Evolutionary conservation across 441 rosid species (phyloP), one percentile per base, ranked within the genome.

Genomic region (Corymbia calophylla): DNA sequence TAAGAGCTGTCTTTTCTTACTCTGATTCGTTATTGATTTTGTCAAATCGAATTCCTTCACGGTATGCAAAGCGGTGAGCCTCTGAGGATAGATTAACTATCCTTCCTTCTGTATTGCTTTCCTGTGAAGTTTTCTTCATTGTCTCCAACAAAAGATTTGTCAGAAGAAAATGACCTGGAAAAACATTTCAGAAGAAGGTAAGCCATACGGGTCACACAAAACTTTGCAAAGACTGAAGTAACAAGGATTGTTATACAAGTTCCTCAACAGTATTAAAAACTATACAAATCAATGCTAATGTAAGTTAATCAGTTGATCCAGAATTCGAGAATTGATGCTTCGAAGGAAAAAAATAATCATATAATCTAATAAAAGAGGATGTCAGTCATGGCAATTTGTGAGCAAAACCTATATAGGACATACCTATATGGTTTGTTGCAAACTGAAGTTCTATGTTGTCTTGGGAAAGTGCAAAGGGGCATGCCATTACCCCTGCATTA

Each of bases 341-440:
- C 17, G 77, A 66, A 66, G 44, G 44, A 31, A 31, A 66, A 66
- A 16, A 15, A 66, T n/a, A 66, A 21, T 66, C 44, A 4, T 16
- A 16, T 66, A 31, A n/a, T 66, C 2, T 31, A 31, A 66, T 16
- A 66, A 32, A 85, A 51, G 39, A 85, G 21, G 87, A 85, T 29
- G 21, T 4, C 27, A 2, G 64, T 2, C 23, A 70, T 32, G 68
- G 68, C 49, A 64, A 27, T 32, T 9, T 1, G 3, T 13, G 29
- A 87, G 81, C 49, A 48, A 62, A 56, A 55, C 80, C 56, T 31
- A 77, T 55, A 19, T 25, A 86, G 44, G n/a, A 58, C 85, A 49
- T 88, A 92, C 93, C 93, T 48, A 90, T 53, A 86, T 92, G 90
- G 86, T 92, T 92, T 15, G 92, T 90, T 48, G 93, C 93, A 82